phyloP scores from a whole-genome alignment of 169 alveolate species.

The Eimeria necatrix region DNA sequence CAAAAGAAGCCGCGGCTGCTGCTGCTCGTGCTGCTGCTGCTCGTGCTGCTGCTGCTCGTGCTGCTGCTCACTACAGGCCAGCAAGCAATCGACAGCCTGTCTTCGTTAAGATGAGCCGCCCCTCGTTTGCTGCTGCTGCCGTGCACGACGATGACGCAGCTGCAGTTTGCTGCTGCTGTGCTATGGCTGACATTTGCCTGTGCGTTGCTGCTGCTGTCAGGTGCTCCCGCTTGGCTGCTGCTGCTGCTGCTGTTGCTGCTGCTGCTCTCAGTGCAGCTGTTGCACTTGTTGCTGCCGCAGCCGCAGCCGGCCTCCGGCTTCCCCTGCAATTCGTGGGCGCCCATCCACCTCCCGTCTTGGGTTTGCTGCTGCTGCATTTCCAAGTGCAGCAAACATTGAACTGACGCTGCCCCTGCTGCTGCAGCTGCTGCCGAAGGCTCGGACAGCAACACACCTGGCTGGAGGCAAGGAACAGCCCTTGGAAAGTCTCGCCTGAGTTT shows the following conservation, averaged over 20 bases:
- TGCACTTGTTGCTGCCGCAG: neutral
- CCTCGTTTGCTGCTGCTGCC: slow-evolving; percentile 52
- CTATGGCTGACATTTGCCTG: too few species aligned
- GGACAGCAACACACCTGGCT: neutral
- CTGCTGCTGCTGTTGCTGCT: too few species aligned
- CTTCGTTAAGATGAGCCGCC: slow-evolving; percentile 54
- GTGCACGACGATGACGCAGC: slow-evolving; percentile 1
- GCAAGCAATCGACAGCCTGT: slow-evolving; percentile 44
- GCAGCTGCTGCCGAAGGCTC: neutral
- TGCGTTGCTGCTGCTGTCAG: neutral
- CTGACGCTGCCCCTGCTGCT: neutral
- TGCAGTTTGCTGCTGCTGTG: neutral
- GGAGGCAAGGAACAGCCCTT: neutral
- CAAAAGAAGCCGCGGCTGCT: neutral
- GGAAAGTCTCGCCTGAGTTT: neutral
- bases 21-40: neutral
- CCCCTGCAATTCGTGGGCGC: neutral
- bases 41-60: neutral
- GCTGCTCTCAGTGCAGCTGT: neutral
- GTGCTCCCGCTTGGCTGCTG: neutral
- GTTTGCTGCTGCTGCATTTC: neutral
- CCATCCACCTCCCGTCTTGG: neutral
- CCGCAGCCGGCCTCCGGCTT: too few species aligned
- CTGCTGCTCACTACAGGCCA: slow-evolving; percentile 23
- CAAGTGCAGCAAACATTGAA: too few species aligned